Base-by-base conservation (phyloP, 2,329 filamentous ascomycete genomes). In the Ramichloridium luteum region DNA sequence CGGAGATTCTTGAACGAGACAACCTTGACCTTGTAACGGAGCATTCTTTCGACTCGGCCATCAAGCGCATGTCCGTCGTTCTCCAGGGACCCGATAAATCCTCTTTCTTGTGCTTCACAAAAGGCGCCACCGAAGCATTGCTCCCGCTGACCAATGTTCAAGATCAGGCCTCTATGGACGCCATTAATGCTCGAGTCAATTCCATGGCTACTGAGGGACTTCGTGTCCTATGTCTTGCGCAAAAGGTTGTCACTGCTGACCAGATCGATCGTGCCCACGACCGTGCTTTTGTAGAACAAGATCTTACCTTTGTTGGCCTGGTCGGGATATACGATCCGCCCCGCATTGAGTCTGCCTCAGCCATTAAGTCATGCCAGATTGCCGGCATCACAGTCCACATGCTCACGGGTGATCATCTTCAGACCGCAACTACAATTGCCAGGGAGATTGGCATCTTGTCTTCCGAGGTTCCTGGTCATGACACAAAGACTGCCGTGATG, bases 301-400 rank as follows among this genome's bases (percentile, higher is more conserved):
- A 49, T 13, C 32, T 54, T 11, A 37, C 41, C 4, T 49, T 55
- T 15, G 47, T 43, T 6, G 51, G 51, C 20, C 39, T 55, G 9
- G 45, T 53, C 11, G 51, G 49, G 13, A 47, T 55, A 27, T 50
- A 49, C 36, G 51, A 51, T 35, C 51, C 46, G n/a, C 51, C 48
- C 22, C 48, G 51, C 18, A 27, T 48, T 4, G 51, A 54, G 30
- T 50, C 50, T 14, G 47, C 47, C 14, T 41, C 52, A 20, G 60
- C 61, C 11, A 62, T 65, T 28, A 51, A 51, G 15, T 54, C 59
- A 34, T 64, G 61, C 20, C 59, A 62, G 35, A 47, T 54, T 25
- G 61, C 61, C 25, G 61, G 61, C n/a, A 64, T 65, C 27, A 60
- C 56, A 1, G 61, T 65, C 2, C 61, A 65, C 40, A 65, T 65